A percentile compares a stretch with the other conserved stretches of the same genome.
These are phyloP conservation scores for Vaccinium darrowii DNA, from an alignment of 148 eudicot genomes.

Conservation along the genomic window DNA sequence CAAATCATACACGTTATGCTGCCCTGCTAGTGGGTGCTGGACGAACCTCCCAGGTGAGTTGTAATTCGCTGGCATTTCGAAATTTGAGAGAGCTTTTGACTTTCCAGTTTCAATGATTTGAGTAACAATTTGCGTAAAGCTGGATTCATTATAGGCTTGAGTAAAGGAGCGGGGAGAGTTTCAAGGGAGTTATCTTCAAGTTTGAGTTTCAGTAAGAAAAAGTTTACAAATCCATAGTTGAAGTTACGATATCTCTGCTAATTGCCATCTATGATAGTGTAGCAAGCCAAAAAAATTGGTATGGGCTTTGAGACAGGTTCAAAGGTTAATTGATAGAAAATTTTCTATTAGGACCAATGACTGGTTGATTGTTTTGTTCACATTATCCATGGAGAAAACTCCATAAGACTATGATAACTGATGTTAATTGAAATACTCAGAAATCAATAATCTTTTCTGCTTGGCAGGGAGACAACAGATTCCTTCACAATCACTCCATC, in stretches of 20 bases:
- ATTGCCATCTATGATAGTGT: not conserved
- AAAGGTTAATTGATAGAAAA: not conserved
- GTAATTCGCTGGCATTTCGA: not conserved
- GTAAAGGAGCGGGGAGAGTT: not conserved
- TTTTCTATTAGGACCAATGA: not conserved
- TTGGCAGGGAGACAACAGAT: constrained; percentile 70
- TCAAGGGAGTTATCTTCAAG: not conserved
- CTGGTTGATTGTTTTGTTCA: not conserved
- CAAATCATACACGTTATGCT: too few species aligned
- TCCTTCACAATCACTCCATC: constrained; percentile 76
- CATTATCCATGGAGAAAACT: not conserved
- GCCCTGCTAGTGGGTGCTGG: too few species aligned
- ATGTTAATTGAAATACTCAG: not conserved
- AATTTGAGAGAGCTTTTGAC: too few species aligned
- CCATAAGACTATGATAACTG: not conserved
- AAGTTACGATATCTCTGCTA: not conserved
- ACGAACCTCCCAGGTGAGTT: too few species aligned
- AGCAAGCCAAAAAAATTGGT: not conserved
- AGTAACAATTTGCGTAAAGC: not conserved
- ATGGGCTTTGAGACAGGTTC: not conserved
- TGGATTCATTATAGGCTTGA: not conserved
- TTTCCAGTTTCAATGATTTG: not conserved
- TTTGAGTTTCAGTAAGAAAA: not conserved
- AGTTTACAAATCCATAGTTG: not conserved
- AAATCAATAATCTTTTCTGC: not conserved